Percentiles rank a stretch among this genome's conserved stretches.
These are phyloP conservation scores for Xanthoparmelia taractica DNA, from an alignment of 495 filamentous ascomycete genomes.

Conservation along the genomic window DNA sequence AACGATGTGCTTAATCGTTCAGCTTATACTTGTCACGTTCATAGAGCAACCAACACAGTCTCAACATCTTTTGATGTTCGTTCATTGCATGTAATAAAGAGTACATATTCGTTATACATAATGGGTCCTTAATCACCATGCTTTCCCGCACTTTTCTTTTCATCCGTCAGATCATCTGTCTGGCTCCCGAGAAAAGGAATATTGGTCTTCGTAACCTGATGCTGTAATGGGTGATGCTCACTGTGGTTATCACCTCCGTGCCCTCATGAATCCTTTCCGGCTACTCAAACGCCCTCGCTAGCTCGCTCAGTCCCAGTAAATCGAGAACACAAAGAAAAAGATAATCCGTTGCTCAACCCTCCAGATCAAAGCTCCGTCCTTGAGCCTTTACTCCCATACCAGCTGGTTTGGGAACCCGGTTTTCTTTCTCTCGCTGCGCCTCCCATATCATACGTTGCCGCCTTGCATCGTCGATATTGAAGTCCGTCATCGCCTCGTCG, in stretches of 20 bases:
- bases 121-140: background rate
- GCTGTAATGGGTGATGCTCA: background rate
- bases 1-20: background rate
- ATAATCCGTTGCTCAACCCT: background rate
- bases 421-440: conserved; percentile 38
- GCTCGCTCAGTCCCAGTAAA: conserved; percentile 7
- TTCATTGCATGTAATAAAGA: background rate
- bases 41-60: background rate
- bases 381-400: conserved; percentile 1
- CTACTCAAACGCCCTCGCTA: conserved; percentile 17
- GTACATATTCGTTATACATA: conserved; percentile 3
- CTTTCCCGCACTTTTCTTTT: background rate
- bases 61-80: background rate
- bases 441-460: conserved; percentile 44
- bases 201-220: conserved; percentile 2
- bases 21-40: background rate
- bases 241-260: conserved; percentile 10
- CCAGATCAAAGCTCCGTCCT: background rate
- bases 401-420: conserved; percentile 4
- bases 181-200: background rate
- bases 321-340: conserved; percentile 6
- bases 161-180: background rate
- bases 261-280: conserved; percentile 10
- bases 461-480: conserved; percentile 45
- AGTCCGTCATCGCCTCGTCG: conserved; percentile 27